Conservation (phyloP, 148 eudicot genomes). For the Rhododendron vialii region DNA sequence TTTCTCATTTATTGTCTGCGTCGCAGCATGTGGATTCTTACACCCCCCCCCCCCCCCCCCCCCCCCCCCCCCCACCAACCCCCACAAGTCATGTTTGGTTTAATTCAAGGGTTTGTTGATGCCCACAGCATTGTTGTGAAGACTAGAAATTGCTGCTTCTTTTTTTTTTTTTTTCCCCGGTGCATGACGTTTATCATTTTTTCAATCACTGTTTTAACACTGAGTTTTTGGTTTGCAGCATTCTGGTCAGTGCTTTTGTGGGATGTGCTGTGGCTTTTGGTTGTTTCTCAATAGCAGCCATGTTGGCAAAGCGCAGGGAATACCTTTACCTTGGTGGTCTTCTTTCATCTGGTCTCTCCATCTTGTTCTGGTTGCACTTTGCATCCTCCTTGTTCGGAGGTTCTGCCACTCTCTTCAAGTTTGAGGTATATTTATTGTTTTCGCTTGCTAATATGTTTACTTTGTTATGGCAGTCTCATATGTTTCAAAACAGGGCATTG, state of each 20-base stretch:
- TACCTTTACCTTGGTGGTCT: conserved; percentile 79
- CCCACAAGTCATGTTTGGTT: background rate
- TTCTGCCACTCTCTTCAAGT: conserved; percentile 59
- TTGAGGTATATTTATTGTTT: conserved; percentile 56
- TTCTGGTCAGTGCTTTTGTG: conserved; percentile 72
- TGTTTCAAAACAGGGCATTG: background rate
- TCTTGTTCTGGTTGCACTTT: conserved; percentile 83
- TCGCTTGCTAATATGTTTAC: background rate
- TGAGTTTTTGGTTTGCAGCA: conserved; percentile 34
- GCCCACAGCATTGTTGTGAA: no score
- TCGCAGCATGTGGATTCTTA: background rate
- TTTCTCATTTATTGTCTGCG: background rate
- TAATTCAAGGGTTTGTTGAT: no score
- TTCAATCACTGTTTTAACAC: background rate
- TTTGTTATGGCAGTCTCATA: background rate
- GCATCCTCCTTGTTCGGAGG: conserved; percentile 85
- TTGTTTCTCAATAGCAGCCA: conserved; percentile 88
- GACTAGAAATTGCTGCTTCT: no score
- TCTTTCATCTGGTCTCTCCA: conserved; percentile 79
- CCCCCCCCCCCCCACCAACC: no score
- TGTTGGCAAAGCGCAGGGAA: conserved; percentile 83
- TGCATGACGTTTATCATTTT: background rate
- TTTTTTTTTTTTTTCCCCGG: background rate
- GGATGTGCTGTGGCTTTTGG: conserved; percentile 86
- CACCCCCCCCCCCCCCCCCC: no score